A percentile compares a stretch with the other conserved stretches of the same genome.
Conservation (phyloP, 148 eudicot species). For the Rhododendron simsii region DNA sequence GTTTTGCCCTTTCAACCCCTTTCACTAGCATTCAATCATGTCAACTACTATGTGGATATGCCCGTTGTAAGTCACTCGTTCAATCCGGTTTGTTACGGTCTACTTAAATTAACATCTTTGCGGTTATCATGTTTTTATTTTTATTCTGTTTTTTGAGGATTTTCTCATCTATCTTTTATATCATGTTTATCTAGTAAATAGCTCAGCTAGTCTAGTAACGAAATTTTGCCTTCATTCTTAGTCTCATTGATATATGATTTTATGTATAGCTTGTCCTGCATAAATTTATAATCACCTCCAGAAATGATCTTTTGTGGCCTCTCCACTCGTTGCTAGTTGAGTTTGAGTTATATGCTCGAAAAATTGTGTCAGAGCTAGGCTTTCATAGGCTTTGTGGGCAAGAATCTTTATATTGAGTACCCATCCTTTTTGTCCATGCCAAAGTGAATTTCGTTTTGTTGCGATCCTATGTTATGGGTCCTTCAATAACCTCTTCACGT, state of each 20-base stretch:
- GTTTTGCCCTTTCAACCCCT: constrained; percentile 64
- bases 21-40: constrained; percentile 55
- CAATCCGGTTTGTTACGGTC: too few relatives aligned
- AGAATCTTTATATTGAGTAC: not conserved
- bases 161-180: not conserved
- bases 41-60: constrained; percentile 64
- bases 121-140: not conserved
- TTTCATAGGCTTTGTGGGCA: not conserved
- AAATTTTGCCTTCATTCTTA: not conserved
- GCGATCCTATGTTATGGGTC: not conserved
- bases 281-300: not conserved
- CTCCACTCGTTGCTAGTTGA: not conserved
- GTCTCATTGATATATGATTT: not conserved
- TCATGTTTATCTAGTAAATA: not conserved
- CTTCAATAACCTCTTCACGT: not conserved
- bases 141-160: too few relatives aligned
- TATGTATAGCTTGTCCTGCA: not conserved
- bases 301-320: not conserved
- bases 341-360: not conserved
- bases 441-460: not conserved
- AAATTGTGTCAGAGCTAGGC: not conserved
- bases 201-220: not conserved
- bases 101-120: not conserved
- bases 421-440: not conserved
- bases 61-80: constrained; percentile 45